Base-by-base conservation (phyloP, 2,329 filamentous ascomycete genomes). In the Neoscytalidium dimidiatum region DNA sequence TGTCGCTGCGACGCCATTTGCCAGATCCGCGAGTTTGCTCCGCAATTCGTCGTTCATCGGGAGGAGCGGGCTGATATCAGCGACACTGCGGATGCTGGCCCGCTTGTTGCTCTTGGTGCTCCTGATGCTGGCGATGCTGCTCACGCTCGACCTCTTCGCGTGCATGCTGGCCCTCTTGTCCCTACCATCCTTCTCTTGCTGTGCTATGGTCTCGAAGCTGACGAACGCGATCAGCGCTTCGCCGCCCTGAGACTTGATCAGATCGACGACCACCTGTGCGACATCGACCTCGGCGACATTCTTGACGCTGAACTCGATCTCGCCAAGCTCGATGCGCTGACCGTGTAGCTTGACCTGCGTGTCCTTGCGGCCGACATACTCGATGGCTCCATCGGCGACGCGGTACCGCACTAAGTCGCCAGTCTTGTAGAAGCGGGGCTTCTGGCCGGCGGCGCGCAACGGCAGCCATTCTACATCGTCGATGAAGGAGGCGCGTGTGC, bases 241-340 rank as follows among this genome's bases (percentile, higher is more conserved):
- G 38, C 38, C 38, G 38, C 38, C 38, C 38, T 19, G 38, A 2
- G 38, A 41, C 38, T 41, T 41, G 38, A 41, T 41, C 38, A 41
- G 38, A 17, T 41, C 38, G 38, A 41, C 38, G 38, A 41, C 38
- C 38, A 41, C 38, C 38, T 41, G 38, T 41, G 38, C 38, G 38
- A 41, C 38, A 17, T 41, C 38, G 38, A 41, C 38, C 38, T 41
- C 38, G 9, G 38, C 38, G 8, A 41, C 38, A 17, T 41, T 41
- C 44, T 75, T 71, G 35, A 80, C 74, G 53, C 81, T 78, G 62
- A 81, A 76, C 64, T 82, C 80, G 52, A 82, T 79, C 65, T 82
- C 80, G 14, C 77, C 80, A 6, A 82, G 69, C 65, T 82, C 80
- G 49, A 82, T 78, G 0, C 80, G 77, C 65, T 80, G 77, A 3